Base-by-base conservation (phyloP, 2,329 filamentous ascomycete genomes). In the Colletotrichum euphorbiae region DNA sequence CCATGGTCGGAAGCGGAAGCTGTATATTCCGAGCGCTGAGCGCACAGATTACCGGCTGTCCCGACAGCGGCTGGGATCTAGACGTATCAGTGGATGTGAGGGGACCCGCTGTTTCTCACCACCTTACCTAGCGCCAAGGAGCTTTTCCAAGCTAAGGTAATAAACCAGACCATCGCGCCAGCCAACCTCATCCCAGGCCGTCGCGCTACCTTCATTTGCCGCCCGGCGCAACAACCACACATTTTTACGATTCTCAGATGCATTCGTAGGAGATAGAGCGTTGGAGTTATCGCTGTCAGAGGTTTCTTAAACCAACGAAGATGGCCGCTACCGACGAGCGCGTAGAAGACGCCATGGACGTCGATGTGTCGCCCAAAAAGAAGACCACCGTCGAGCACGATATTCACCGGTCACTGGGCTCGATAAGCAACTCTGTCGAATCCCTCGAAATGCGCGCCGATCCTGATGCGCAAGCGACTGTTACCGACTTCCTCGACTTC, bases 401-500 rank as follows among this genome's bases (percentile, higher is more conserved):
- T 38, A 71, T 71, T 40, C 69, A 74, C 33, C 71, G 69, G 45
- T 71, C 76, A 51, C 68, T 75, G 36, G 72, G 73, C 40, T 75
- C 76, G n/a, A 76, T 80, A 28, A 78, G 76, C 68, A 80, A 79
- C 70, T 72, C 76, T 5, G 78, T 84, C 64, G 79, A 79, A 64
- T 77, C 83, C 2, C 80, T 87, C 69, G 81, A 82, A 66, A 80
- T 85, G 75, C 85, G 86, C 71, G 83, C 84, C 60, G 89, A 91
- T 71, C 89, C 89, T 6, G 89, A 91, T 80, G 88, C 88, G 28
- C 88, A 91, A 73, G 88, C 89, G 6, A 90, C 89, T n/a, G 85
- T 91, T 17, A 90, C 87, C 68, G 89, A 91, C 77, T 91, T 90
- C 75, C 85, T 91, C 76, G 89, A 91, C 75, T 89, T 89, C 71